Evolutionary conservation across 2,329 filamentous ascomycete genomes (phyloP), one percentile per base, ranked within the genome.

Genomic region (Kalmusia sp.): DNA sequence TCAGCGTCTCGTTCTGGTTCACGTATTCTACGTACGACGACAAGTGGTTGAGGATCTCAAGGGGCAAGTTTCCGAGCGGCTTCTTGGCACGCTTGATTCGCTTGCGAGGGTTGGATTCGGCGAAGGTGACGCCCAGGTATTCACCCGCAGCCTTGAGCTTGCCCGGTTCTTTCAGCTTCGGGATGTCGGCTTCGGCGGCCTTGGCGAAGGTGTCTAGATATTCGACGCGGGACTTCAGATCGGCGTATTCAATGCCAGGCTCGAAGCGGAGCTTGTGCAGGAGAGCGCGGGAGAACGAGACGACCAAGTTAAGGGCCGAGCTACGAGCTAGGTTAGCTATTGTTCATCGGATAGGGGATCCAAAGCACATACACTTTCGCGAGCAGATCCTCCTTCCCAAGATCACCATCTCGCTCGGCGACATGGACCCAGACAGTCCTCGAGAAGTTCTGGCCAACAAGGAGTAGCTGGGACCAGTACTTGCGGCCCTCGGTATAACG

Each of bases 211-310:
- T 93, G 59, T 91, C 84, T 25, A 96, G 81, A 67, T 92, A 87
- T 14, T 83, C 82, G 25, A 93, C 82, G 12, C 92, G 80, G 17
- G 87, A 84, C 31, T 84, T 77, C 4, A 96, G 79, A 65, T 95
- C 91, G 1, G 87, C 83, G 70, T 95, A 93, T 48, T 88, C 84
- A 28, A 87, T 86, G 64, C 90, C 91, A 1, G 91, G 91, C 70
- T 96, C 91, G 71, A 93, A 93, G 27, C 91, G 89, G 27, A 96
- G 83, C 64, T 87, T 88, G 76, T 95, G 91, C 77, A 93, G 93
- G 54, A 96, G 80, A 1, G 91, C 77, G 15, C 90, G 80, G n/a
- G 90, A 83, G 64, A 90, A 95, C 2, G 90, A 89, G 24, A 91
- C 83, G 58, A 95, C 81, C 6, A 95, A 80, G 70, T 95, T 93